Conservation (phyloP, 306 rosid genomes). For the Pyrus communis region DNA sequence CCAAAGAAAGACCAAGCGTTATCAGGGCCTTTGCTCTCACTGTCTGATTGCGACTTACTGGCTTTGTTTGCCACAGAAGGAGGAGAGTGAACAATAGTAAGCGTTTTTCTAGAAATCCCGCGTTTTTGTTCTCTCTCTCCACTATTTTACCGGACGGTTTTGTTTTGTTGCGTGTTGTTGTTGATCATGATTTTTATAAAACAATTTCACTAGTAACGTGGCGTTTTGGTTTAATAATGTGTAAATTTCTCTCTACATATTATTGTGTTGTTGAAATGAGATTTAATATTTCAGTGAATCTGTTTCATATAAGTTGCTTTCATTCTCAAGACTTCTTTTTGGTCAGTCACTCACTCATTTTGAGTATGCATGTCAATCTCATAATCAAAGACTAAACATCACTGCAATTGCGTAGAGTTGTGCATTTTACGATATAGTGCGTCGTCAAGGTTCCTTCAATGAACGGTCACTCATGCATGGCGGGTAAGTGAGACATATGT, state of each 20-base stretch:
- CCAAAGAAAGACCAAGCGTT: neutral
- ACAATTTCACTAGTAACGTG: too few species aligned
- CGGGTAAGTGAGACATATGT: neutral
- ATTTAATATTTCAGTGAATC: rapidly evolving
- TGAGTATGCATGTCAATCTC: neutral
- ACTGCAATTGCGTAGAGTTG: too few species aligned
- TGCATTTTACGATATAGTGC: too few species aligned
- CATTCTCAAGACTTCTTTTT: neutral
- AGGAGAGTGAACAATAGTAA: neutral
- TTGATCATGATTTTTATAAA: neutral
- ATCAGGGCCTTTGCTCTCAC: neutral
- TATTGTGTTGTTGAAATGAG: too few species aligned
- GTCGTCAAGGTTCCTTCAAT: too few species aligned
- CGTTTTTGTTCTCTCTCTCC: neutral
- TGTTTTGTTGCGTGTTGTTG: too few species aligned
- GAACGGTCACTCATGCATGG: rapidly evolving
- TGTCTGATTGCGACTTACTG: neutral
- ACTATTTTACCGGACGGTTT: neutral
- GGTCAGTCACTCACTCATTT: neutral
- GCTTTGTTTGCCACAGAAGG: neutral
- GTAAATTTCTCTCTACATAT: rapidly evolving
- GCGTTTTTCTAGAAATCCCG: neutral
- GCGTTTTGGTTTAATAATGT: too few species aligned
- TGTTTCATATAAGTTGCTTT: too few species aligned
- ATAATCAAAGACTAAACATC: neutral